These are phyloP conservation scores for Phytomonas francai DNA, from an alignment of 208 protist species.

Conservation along the genomic window DNA sequence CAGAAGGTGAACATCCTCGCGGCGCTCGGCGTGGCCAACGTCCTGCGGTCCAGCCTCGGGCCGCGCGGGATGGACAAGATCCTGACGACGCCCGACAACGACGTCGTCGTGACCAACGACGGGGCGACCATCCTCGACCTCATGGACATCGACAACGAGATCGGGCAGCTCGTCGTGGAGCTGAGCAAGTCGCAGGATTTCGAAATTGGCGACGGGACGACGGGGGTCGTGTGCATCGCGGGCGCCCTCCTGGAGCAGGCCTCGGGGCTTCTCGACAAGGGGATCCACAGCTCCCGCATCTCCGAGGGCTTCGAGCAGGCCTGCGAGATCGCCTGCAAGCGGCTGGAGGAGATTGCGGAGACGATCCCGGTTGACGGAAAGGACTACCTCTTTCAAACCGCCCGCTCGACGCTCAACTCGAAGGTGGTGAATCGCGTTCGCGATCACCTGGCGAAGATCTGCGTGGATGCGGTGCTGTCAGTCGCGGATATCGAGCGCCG, in stretches of 20 bases:
- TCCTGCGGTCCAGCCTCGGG: constrained; percentile 96
- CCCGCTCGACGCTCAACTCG: constrained; percentile 98
- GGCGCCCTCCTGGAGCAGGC: constrained; percentile 98
- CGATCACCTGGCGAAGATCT: constrained; percentile 97
- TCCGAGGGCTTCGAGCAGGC: constrained; percentile 98
- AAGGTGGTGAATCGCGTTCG: constrained; percentile 98
- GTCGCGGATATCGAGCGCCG: constrained; percentile 98
- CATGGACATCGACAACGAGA: constrained; percentile 99
- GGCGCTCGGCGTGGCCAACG: constrained; percentile 94
- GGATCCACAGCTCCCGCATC: constrained; percentile 98
- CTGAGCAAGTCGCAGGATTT: constrained; percentile 99
- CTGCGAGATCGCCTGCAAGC: constrained; percentile 91
- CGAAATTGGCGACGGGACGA: constrained; percentile 99
- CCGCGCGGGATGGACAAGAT: constrained; percentile 98
- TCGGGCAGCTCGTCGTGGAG: constrained; percentile 99
- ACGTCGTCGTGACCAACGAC: constrained; percentile 99
- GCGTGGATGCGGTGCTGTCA: constrained; percentile 97
- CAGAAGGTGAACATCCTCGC: constrained; percentile 98
- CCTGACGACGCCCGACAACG: constrained; percentile 97
- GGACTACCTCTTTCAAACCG: constrained; percentile 94
- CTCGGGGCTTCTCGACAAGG: constrained; percentile 93
- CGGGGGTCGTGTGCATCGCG: constrained; percentile 98
- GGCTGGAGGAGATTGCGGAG: constrained; percentile 90
- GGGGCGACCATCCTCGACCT: constrained; percentile 98
- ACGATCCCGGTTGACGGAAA: constrained; percentile 62